phyloP scores from a whole-genome alignment of 1,284 basidiomycete species.

The Chondrostereum purpureum region DNA sequence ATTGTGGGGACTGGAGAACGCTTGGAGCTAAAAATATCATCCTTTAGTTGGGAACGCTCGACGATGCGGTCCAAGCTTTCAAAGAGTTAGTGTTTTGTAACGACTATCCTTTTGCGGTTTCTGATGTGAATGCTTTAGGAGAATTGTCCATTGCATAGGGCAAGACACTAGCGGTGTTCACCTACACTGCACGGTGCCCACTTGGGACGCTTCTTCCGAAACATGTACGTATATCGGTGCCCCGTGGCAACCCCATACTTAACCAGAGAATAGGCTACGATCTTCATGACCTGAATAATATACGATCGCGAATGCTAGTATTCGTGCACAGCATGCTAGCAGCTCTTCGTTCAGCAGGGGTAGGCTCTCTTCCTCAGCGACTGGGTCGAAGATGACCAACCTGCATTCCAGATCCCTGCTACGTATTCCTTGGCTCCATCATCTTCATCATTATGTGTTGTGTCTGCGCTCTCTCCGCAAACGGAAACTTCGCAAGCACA shows the following conservation, averaged over 20 bases:
- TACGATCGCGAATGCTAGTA: constrained; percentile 54
- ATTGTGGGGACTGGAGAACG: constrained; percentile 5
- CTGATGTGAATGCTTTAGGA: too few relatives aligned
- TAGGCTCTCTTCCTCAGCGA: constrained; percentile 27
- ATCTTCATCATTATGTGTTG: constrained; percentile 49
- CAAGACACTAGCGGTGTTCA: constrained; percentile 33
- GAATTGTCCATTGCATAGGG: too few relatives aligned
- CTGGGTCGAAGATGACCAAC: neutral
- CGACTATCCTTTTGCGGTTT: too few relatives aligned
- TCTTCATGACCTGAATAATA: constrained; percentile 60
- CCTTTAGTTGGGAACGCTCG: constrained; percentile 38
- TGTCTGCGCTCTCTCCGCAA: constrained; percentile 43
- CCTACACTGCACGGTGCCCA: constrained; percentile 59
- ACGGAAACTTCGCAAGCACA: constrained; percentile 31
- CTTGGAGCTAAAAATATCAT: constrained; percentile 5
- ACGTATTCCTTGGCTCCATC: constrained; percentile 60
- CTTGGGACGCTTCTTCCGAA: constrained; percentile 50
- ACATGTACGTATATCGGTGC: constrained; percentile 37
- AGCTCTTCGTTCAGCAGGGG: constrained; percentile 53
- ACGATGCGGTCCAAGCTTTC: constrained; percentile 51
- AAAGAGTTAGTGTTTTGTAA: constrained; percentile 37
- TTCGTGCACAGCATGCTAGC: constrained; percentile 61
- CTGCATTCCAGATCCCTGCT: constrained; percentile 39
- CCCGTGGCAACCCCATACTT: neutral
- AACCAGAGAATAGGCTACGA: constrained; percentile 39